phyloP scores from a whole-genome alignment of 139 green algal species.

The Tetradesmus obliquus region DNA sequence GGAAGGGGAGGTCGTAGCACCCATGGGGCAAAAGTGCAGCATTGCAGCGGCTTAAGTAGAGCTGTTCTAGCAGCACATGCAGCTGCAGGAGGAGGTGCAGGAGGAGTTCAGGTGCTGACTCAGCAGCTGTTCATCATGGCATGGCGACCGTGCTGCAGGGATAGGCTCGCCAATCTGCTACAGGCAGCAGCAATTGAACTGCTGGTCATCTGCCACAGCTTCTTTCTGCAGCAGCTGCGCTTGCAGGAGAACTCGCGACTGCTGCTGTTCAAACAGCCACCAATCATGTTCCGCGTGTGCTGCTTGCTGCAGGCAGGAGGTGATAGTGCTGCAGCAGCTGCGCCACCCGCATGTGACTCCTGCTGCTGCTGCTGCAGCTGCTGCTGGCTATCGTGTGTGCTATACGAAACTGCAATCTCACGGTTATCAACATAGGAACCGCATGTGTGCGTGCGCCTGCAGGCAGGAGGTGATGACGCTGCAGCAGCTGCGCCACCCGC shows the following conservation, averaged over 20 bases:
- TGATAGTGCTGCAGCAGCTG: too few relatives aligned
- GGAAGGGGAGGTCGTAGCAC: too few relatives aligned
- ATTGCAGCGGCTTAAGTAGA: too few relatives aligned
- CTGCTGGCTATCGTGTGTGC: background rate
- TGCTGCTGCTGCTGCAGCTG: background rate
- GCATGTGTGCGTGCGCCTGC: background rate
- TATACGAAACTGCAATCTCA: too few relatives aligned
- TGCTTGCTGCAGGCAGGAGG: too few relatives aligned
- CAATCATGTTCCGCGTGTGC: too few relatives aligned
- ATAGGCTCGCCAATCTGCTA: background rate
- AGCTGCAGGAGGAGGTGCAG: constrained; percentile 57
- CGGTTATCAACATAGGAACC: too few relatives aligned
- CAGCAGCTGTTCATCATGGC: background rate
- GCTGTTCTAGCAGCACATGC: background rate
- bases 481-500: constrained; percentile 71
- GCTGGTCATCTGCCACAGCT: background rate
- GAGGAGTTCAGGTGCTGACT: constrained; percentile 73
- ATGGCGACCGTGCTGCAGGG: too few relatives aligned
- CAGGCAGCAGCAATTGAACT: background rate
- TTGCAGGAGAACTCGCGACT: too few relatives aligned
- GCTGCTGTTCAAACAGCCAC: too few relatives aligned
- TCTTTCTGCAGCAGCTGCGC: background rate
- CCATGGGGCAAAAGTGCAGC: too few relatives aligned
- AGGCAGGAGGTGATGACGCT: constrained; percentile 75
- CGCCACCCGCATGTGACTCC: background rate